These are phyloP conservation scores for Aspergillus niger DNA, from an alignment of 2,329 filamentous ascomycete species.

Conservation along the genomic window DNA sequence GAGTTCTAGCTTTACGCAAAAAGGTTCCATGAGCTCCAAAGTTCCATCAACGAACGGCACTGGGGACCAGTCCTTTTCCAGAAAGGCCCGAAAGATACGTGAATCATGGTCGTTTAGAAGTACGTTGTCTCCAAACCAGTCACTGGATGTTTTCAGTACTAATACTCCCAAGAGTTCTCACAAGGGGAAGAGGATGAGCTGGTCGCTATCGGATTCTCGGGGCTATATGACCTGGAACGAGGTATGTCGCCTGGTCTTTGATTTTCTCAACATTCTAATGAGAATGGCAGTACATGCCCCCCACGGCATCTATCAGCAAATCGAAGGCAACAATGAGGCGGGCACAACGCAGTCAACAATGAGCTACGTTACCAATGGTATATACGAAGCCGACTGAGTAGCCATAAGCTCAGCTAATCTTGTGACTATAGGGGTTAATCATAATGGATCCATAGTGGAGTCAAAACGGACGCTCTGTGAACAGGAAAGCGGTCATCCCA, in stretches of 20 bases:
- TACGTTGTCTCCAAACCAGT: constrained; percentile 11
- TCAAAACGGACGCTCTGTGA: constrained; percentile 23
- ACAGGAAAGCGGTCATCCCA: constrained; percentile 20
- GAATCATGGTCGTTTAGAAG: constrained; percentile 33
- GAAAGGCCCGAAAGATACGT: constrained; percentile 27
- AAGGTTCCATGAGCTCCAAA: constrained; percentile 18
- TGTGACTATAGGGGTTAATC: constrained; percentile 12
- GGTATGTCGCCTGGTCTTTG: constrained; percentile 16
- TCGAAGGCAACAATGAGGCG: constrained; percentile 10
- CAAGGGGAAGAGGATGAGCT: constrained; percentile 35
- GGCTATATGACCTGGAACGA: constrained; percentile 32
- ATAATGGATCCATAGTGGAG: constrained; percentile 10
- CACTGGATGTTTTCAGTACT: background rate
- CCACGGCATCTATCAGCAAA: constrained; percentile 26
- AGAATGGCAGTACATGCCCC: constrained; percentile 28
- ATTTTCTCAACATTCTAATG: constrained; percentile 8
- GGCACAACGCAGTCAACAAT: constrained; percentile 14
- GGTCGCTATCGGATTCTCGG: constrained; percentile 33
- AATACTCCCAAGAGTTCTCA: constrained; percentile 22
- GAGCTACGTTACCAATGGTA: constrained; percentile 23
- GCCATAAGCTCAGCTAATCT: background rate
- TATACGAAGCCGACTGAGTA: background rate
- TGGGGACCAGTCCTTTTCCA: constrained; percentile 24
- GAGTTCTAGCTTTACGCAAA: constrained; percentile 25
- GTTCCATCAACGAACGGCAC: constrained; percentile 11